These are phyloP conservation scores for Aspergillus calidoustus DNA, from an alignment of 2,329 filamentous ascomycete genomes.

Conservation along the genomic window DNA sequence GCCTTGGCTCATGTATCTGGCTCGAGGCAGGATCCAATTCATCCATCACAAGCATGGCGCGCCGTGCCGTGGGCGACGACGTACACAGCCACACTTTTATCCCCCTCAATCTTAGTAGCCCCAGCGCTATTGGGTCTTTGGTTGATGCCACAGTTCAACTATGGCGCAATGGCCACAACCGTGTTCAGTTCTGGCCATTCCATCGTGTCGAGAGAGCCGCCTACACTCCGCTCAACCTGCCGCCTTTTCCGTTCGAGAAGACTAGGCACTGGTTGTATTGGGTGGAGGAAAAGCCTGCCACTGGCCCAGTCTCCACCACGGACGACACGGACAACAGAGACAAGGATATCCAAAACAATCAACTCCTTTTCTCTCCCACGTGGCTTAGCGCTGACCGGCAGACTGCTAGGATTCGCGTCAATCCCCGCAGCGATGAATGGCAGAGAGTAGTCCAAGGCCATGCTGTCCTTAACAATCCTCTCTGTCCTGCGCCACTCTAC, in stretches of 20 bases:
- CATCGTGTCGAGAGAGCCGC: background rate
- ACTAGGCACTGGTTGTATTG: background rate
- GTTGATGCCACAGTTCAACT: slow-evolving; percentile 35
- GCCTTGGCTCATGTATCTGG: slow-evolving; percentile 31
- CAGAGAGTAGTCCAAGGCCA: background rate
- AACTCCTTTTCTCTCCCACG: background rate
- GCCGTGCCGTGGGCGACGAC: background rate
- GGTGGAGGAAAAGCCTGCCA: background rate
- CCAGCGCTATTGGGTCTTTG: slow-evolving; percentile 18
- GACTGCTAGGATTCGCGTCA: background rate
- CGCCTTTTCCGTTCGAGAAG: background rate
- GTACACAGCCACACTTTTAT: slow-evolving; percentile 1
- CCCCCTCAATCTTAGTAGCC: slow-evolving; percentile 10
- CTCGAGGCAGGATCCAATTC: slow-evolving; percentile 48
- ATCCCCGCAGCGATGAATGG: background rate
- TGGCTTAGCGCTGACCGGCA: background rate
- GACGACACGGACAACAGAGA: background rate
- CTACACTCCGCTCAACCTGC: background rate
- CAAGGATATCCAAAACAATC: background rate
- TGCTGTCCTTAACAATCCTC: background rate
- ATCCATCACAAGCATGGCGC: slow-evolving; percentile 12
- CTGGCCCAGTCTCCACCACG: background rate
- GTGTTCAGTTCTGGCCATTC: background rate
- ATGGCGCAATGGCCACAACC: slow-evolving; percentile 42
- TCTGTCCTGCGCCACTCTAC: background rate